phyloP scores from a whole-genome alignment of 768 basidiomycete species.

The Harrya chromipes region DNA sequence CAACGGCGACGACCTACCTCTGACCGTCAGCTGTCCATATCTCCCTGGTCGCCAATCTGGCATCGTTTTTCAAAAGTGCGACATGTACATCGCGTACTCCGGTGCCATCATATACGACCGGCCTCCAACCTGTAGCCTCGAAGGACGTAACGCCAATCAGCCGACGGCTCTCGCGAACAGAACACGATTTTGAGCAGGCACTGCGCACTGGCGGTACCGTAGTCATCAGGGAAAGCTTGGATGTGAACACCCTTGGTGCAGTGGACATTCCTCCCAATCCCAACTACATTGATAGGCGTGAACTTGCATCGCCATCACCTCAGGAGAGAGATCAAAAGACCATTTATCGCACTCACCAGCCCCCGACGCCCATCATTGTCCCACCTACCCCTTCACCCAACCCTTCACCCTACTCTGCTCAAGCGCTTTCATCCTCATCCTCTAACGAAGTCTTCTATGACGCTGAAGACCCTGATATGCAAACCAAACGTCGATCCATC shows the following conservation, averaged over 20 bases:
- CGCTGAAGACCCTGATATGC: slow-evolving; percentile 62
- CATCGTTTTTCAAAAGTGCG: slow-evolving; percentile 59
- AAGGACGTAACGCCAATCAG: slow-evolving; percentile 42
- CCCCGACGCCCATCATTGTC: slow-evolving; percentile 58
- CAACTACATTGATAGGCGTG: slow-evolving; percentile 21
- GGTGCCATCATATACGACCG: slow-evolving; percentile 45
- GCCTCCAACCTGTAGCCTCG: slow-evolving; percentile 57
- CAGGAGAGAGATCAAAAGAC: slow-evolving; percentile 35
- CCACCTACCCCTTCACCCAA: slow-evolving; percentile 66
- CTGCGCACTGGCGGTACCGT: slow-evolving; percentile 66
- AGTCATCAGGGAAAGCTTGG: slow-evolving; percentile 64
- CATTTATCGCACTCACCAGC: slow-evolving; percentile 38
- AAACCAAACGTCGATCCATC: slow-evolving; percentile 78
- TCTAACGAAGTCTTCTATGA: slow-evolving; percentile 62
- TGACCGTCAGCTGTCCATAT: neutral
- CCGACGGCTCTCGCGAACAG: slow-evolving; percentile 66
- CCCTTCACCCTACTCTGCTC: slow-evolving; percentile 33
- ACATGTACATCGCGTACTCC: slow-evolving; percentile 43
- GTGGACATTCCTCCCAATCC: slow-evolving; percentile 49
- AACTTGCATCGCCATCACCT: slow-evolving; percentile 41
- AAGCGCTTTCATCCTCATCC: slow-evolving; percentile 42
- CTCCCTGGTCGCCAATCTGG: slow-evolving; percentile 46
- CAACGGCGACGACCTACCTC: slow-evolving; percentile 6
- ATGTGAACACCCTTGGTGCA: slow-evolving; percentile 63
- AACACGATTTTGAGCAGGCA: slow-evolving; percentile 81